phyloP scores from a whole-genome alignment of 2,329 filamentous ascomycete genomes.

The Fusarium sp. region DNA sequence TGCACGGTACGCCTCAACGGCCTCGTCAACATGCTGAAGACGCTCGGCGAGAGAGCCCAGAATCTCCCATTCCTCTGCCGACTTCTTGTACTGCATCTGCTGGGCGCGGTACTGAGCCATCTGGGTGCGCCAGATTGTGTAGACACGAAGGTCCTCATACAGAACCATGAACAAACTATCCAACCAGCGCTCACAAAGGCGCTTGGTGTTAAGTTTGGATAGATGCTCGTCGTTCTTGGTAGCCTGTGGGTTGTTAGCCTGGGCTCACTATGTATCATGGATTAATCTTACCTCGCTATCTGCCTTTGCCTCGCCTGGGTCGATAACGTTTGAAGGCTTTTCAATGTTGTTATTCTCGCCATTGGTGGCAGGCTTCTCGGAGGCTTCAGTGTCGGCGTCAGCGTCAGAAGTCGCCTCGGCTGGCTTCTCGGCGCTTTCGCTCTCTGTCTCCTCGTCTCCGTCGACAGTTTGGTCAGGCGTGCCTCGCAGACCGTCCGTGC shows the following conservation, averaged over 20 bases:
- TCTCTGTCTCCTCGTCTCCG: slow-evolving; percentile 58
- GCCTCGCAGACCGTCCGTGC: slow-evolving; percentile 82
- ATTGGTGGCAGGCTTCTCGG: slow-evolving; percentile 52
- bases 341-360: slow-evolving; percentile 70
- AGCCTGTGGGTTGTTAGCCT: slow-evolving; percentile 60
- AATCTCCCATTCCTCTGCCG: slow-evolving; percentile 98
- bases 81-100: slow-evolving; percentile 96
- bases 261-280: no score
- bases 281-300: slow-evolving; percentile 74
- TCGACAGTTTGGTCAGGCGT: slow-evolving; percentile 74
- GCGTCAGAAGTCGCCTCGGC: slow-evolving; percentile 46
- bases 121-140: slow-evolving; percentile 99
- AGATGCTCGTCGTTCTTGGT: slow-evolving; percentile 80
- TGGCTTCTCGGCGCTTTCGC: slow-evolving; percentile 54
- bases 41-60: slow-evolving; percentile 93
- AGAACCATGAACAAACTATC: slow-evolving; percentile 99
- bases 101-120: slow-evolving; percentile 96
- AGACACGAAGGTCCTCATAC: slow-evolving; percentile 97
- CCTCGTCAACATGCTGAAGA: slow-evolving; percentile 92
- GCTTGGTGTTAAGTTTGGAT: slow-evolving; percentile 95
- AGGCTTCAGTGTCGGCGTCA: slow-evolving; percentile 48
- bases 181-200: slow-evolving; percentile 96
- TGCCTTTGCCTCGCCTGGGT: slow-evolving; percentile 79
- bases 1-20: slow-evolving; percentile 91
- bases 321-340: slow-evolving; percentile 84